These are phyloP conservation scores for Nematocida ironsii DNA, from an alignment of 371 early-diverging fungal species.

Conservation along the genomic window DNA sequence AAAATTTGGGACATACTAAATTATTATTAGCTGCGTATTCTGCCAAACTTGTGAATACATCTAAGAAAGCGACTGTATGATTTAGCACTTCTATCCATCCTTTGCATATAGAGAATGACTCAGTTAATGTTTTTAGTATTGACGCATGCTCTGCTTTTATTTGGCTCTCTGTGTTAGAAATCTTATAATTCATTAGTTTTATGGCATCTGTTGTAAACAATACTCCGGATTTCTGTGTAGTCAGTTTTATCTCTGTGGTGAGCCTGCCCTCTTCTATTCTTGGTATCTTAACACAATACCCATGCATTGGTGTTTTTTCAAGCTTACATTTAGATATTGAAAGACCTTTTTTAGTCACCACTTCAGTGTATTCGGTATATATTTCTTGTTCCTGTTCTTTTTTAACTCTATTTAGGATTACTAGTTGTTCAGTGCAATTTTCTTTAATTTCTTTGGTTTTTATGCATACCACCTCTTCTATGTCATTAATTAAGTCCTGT, in stretches of 20 bases:
- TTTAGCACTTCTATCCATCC: slow-evolving; percentile 65
- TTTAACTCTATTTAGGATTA: slow-evolving; percentile 8
- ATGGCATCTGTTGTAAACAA: slow-evolving; percentile 64
- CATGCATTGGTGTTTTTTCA: slow-evolving; percentile 29
- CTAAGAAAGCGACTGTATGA: slow-evolving; percentile 65
- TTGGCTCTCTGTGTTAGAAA: slow-evolving; percentile 23
- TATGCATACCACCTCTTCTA: slow-evolving; percentile 60
- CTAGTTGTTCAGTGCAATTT: slow-evolving; percentile 30
- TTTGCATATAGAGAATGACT: slow-evolving; percentile 34
- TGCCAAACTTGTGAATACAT: slow-evolving; percentile 63
- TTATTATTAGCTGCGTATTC: slow-evolving; percentile 56
- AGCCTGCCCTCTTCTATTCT: slow-evolving; percentile 61
- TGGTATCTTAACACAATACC: slow-evolving; percentile 63
- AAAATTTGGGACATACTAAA: slow-evolving; percentile 41
- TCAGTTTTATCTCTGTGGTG: slow-evolving; percentile 55
- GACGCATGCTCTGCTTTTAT: slow-evolving; percentile 50
- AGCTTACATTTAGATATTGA: slow-evolving; percentile 6
- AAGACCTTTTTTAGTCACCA: slow-evolving; percentile 16
- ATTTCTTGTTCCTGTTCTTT: slow-evolving; percentile 59
- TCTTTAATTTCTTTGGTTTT: slow-evolving; percentile 16
- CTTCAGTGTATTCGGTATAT: slow-evolving; percentile 57
- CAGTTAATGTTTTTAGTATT: slow-evolving; percentile 49
- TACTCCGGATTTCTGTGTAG: slow-evolving; percentile 67
- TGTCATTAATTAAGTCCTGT: slow-evolving; percentile 38
- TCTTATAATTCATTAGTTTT: slow-evolving; percentile 19